Percentiles rank a stretch among this genome's conserved stretches.
Conservation (phyloP, 352 stramenopile species). For the Pythium phragmitis region DNA sequence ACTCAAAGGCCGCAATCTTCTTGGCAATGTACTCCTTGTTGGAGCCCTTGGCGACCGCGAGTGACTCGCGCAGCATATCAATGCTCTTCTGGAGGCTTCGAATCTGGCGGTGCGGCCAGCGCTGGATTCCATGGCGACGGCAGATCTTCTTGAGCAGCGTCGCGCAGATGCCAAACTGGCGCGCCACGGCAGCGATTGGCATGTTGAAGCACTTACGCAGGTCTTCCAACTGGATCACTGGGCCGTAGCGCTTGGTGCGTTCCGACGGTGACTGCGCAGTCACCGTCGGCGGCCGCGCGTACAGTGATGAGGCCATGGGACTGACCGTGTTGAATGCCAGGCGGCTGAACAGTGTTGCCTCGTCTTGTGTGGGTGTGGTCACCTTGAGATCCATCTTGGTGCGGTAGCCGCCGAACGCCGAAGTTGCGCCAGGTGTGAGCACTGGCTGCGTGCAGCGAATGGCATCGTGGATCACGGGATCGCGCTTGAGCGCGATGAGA, state of each 20-base stretch:
- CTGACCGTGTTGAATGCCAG: constrained; percentile 42
- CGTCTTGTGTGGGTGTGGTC: constrained; percentile 27
- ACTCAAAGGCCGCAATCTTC: constrained; percentile 81
- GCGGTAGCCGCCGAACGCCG: constrained; percentile 33
- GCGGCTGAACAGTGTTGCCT: constrained; percentile 36
- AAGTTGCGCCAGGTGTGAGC: constrained; percentile 3
- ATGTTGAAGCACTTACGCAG: constrained; percentile 83
- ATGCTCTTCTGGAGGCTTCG: constrained; percentile 82
- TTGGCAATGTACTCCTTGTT: constrained; percentile 82
- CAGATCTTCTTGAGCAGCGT: constrained; percentile 87
- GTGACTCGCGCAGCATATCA: constrained; percentile 73
- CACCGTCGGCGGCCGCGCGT: constrained; percentile 28
- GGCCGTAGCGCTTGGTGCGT: constrained; percentile 58
- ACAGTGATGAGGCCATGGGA: constrained; percentile 42
- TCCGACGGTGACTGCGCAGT: constrained; percentile 35
- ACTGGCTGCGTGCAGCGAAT: constrained; percentile 1
- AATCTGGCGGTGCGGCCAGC: constrained; percentile 84
- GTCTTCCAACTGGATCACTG: constrained; percentile 72
- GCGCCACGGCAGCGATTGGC: constrained; percentile 75
- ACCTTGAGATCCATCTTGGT: constrained; percentile 53
- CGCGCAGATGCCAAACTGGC: constrained; percentile 85
- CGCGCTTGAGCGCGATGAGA: constrained; percentile 72
- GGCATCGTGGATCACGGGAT: constrained; percentile 31
- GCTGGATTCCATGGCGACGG: constrained; percentile 75
- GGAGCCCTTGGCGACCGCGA: constrained; percentile 65